These are phyloP conservation scores for Scytalidium lignicola DNA, from an alignment of 2,329 filamentous ascomycete species.

Conservation along the genomic window DNA sequence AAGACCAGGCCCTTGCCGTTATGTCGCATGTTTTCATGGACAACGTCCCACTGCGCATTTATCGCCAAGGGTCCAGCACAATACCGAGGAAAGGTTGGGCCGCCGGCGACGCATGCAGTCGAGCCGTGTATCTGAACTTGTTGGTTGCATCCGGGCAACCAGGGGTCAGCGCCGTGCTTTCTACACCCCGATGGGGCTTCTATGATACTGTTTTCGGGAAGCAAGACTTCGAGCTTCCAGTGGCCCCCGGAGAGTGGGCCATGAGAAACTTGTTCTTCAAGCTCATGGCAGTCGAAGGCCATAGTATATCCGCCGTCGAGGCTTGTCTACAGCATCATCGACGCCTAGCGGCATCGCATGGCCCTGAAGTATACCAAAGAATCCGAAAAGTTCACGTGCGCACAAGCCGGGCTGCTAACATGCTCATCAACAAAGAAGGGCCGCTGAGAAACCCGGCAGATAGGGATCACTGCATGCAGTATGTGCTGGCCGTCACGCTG, in stretches of 20 bases:
- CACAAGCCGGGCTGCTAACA: constrained; percentile 23
- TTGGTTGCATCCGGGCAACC: constrained; percentile 24
- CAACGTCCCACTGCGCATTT: constrained; percentile 30
- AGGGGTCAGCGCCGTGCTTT: constrained; percentile 27
- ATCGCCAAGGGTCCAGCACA: constrained; percentile 29
- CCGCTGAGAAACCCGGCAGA: constrained; percentile 27
- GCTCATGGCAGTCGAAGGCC: constrained; percentile 24
- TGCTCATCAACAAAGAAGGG: constrained; percentile 30
- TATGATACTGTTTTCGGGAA: constrained; percentile 17
- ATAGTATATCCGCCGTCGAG: constrained; percentile 30
- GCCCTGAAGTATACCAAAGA: constrained; percentile 10
- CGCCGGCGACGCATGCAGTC: constrained; percentile 34
- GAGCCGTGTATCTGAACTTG: constrained; percentile 33
- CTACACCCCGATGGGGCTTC: constrained; percentile 31
- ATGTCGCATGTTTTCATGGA: constrained; percentile 37
- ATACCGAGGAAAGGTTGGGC: constrained; percentile 38
- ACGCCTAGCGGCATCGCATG: constrained; percentile 9
- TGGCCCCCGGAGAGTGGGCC: constrained; percentile 15
- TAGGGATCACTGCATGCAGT: constrained; percentile 32
- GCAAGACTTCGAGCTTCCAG: constrained; percentile 16
- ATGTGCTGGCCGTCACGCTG: constrained; percentile 27
- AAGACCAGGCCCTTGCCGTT: constrained; percentile 29
- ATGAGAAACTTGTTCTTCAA: constrained; percentile 26
- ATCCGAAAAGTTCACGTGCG: constrained; percentile 25
- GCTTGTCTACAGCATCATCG: constrained; percentile 20